Base-by-base conservation (phyloP, 768 basidiomycete genomes). In the Butyriboletus loyo region DNA sequence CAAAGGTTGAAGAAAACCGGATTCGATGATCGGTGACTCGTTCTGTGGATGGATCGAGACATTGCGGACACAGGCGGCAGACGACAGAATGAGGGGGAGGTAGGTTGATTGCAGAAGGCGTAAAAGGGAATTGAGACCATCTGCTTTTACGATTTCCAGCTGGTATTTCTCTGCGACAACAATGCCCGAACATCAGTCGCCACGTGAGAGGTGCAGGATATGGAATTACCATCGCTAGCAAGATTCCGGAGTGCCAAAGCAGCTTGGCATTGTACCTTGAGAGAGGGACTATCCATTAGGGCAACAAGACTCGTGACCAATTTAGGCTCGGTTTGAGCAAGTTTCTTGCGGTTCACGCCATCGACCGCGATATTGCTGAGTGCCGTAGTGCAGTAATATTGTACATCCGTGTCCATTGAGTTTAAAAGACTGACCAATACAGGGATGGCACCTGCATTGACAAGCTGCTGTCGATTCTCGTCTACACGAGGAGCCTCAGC, bases 351-450 rank as follows among this genome's bases (percentile, higher is more conserved):
- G 72, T 98, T 99, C 70, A 55, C 61, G 85, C 92, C 89, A 73
- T 99, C 97, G 7, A 99, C 97, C 31, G 97, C 97, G 59, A 99
- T 99, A 66, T 99, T 99, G 68, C 91, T 94, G 62, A 99, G 73
- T 7, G 97, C 97, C 13, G 97, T 99, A 7, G 97, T 99, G 72
- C 97, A 99, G 69, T 99, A 99, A 66, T 99, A 99, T 69, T 99
- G 97, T 2, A 99, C 97, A 66, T 99, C 97, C n/a, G 97, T 99
- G 69, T 99, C 97, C 43, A 89, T 85, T 6, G 92, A 94, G 67
- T 95, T 97, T 56, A 99, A 77, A 31, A 99, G 78, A 64, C 87
- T 87, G 59, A 99, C 97, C 11, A 96, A 82, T 28, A 99, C 97
- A 15, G 97, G 97, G 53, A 99, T 98, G 21, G 97, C 97, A 5